phyloP scores from a whole-genome alignment of 2,329 filamentous ascomycete genomes.

The Bimuria novae-zelandiae region DNA sequence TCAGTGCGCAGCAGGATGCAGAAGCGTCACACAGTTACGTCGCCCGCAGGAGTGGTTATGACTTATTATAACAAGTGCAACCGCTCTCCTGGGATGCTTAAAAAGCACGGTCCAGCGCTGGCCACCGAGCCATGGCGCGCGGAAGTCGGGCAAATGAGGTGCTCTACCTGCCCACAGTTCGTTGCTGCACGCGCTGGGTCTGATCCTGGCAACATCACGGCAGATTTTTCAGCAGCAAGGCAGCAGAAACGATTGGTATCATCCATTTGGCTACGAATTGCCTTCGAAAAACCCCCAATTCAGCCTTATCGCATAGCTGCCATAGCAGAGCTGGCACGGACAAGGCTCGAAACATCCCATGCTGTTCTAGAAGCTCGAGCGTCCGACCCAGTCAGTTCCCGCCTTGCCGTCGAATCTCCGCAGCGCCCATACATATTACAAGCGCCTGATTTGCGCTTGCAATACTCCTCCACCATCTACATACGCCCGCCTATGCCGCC shows the following conservation, averaged over 20 bases:
- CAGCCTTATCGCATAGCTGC: constrained; percentile 22
- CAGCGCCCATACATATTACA: not conserved
- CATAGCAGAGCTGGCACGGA: constrained; percentile 8
- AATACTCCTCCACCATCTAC: constrained; percentile 4
- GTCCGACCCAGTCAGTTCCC: constrained; percentile 12
- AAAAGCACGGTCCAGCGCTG: constrained; percentile 16
- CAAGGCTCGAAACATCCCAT: constrained; percentile 18
- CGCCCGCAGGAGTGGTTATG: constrained; percentile 4
- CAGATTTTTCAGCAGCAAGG: too few relatives aligned
- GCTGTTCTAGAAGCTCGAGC: constrained; percentile 28
- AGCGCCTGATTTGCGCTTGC: constrained; percentile 5
- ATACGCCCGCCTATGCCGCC: constrained; percentile 44
- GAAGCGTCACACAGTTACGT: constrained; percentile 10
- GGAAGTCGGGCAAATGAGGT: constrained; percentile 6
- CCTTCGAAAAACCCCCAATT: constrained; percentile 8
- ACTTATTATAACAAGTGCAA: constrained; percentile 3
- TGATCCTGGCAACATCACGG: not conserved
- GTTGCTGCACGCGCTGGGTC: not conserved
- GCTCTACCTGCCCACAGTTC: not conserved
- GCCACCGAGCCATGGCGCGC: constrained; percentile 8
- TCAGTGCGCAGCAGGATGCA: constrained; percentile 9
- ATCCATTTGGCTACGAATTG: not conserved
- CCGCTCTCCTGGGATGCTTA: constrained; percentile 10
- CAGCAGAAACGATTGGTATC: not conserved
- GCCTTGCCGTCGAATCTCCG: constrained; percentile 3